phyloP scores from a whole-genome alignment of 1,139 yeast genomes.

The Yamadazyma friedrichii region DNA sequence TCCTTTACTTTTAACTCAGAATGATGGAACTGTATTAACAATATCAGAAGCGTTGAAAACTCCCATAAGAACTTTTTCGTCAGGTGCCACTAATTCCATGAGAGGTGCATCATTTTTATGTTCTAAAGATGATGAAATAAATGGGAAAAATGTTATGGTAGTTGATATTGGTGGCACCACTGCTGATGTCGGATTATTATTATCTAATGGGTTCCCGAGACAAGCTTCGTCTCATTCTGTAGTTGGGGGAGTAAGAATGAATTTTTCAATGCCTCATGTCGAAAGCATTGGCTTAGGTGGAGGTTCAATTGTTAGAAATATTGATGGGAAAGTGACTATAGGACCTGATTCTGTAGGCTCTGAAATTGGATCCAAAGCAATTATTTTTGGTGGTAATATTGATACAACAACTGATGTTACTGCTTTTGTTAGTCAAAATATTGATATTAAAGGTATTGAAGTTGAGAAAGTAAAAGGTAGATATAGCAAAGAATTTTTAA shows the following conservation, averaged over 20 bases:
- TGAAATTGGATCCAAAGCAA: constrained; percentile 25
- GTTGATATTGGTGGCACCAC: constrained; percentile 48
- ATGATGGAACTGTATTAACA: constrained; percentile 42
- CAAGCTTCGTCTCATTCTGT: constrained; percentile 34
- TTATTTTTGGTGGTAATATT: constrained; percentile 36
- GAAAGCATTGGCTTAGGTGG: constrained; percentile 36
- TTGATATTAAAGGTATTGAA: constrained; percentile 1
- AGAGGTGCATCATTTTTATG: constrained; percentile 43
- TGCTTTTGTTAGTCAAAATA: constrained; percentile 15
- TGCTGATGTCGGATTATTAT: constrained; percentile 40
- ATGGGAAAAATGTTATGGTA: constrained; percentile 28
- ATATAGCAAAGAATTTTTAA: constrained; percentile 3
- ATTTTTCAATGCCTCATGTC: constrained; percentile 45
- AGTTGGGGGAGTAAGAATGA: constrained; percentile 43
- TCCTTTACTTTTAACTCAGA: constrained; percentile 39
- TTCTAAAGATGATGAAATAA: constrained; percentile 21
- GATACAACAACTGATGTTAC: constrained; percentile 37
- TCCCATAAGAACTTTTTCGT: constrained; percentile 42
- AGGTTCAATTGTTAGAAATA: constrained; percentile 35
- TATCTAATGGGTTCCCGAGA: constrained; percentile 39
- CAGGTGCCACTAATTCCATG: constrained; percentile 48
- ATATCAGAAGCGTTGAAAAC: constrained; percentile 29
- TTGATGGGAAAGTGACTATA: constrained; percentile 21
- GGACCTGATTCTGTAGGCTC: constrained; percentile 45
- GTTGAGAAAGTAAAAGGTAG: not conserved